A percentile compares a stretch with the other conserved stretches of the same genome.
Conservation (phyloP, 129 eudicot species). For the Flaveria ramosissima region DNA sequence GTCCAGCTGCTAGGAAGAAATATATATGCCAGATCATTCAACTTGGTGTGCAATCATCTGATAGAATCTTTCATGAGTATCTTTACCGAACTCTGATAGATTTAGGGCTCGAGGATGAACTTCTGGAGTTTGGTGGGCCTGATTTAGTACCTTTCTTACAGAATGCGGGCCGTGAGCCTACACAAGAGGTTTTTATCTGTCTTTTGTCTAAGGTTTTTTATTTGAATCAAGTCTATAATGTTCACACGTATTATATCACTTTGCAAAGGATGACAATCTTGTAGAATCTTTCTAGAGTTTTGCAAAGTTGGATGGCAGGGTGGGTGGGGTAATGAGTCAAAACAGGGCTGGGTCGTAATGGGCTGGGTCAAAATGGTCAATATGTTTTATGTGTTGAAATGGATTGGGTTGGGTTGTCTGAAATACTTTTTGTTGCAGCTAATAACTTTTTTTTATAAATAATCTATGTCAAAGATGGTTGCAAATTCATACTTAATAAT, state of each 20-base stretch:
- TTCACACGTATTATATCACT: not conserved
- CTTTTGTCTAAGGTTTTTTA: not conserved
- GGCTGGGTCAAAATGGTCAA: not conserved
- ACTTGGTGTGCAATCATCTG: conserved; percentile 95
- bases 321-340: not conserved
- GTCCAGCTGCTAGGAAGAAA: conserved; percentile 76
- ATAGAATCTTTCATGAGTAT: conserved; percentile 83
- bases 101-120: conserved; percentile 88
- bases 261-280: conserved; percentile 12
- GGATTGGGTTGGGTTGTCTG: not conserved
- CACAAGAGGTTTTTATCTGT: conserved; percentile 54
- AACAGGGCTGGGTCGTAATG: not conserved
- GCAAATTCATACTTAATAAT: not conserved
- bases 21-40: conserved; percentile 91
- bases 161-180: conserved; percentile 75
- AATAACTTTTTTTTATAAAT: not conserved
- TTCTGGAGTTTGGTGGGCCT: conserved; percentile 90
- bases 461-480: not conserved
- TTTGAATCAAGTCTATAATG: conserved; percentile 9
- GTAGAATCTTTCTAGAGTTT: not conserved
- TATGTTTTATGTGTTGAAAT: not conserved
- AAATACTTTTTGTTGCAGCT: not conserved
- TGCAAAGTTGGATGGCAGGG: conserved; percentile 3
- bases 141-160: conserved; percentile 89
- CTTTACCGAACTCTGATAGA: conserved; percentile 74